Evolutionary conservation across 1,284 basidiomycete genomes (phyloP), one percentile per base, ranked within the genome.

Genomic region (Boletus holoroseus): DNA sequence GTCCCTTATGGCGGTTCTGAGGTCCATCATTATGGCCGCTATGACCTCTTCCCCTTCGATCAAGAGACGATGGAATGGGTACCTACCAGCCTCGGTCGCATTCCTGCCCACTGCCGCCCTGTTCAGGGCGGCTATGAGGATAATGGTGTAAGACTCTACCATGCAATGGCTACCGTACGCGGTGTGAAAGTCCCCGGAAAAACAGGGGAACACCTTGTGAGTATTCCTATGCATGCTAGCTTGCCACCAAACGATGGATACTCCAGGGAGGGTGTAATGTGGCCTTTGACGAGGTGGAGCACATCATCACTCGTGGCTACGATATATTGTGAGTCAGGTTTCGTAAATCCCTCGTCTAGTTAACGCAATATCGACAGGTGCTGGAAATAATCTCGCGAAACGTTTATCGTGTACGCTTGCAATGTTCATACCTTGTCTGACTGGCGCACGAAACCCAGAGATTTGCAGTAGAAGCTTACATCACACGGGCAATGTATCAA

Each of bases 31-130:
- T 49, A 69, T 3, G 85, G 83, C 2, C 71, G 84, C 31, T 88
- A 78, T 58, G 86, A 88, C 63, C 68, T 89, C 32, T 74, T 89
- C 1, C 84, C 85, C 5, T 85, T 85, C 62, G 75, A 77, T 44
- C 72, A 75, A 0, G 68, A 71, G 31, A 75, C 73, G 39, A 90
- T 90, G 87, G 85, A 85, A 62, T 84, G 78, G 72, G 82, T 89
- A 3, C 71, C 51, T 0, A 76, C 85, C 1, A 74, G 76, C 15
- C 63, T 76, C 48, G 86, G 87, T 5, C 70, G 65, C 36, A 71
- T 88, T 40, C 86, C 86, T 2, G 53, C 64, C 1, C 78, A 76
- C 7, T 71, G 76, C 37, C 63, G 65, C 9, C 78, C 79, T 0
- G 67, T 83, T 36, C 76, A 78, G 56, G 81, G 81, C 2, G 82